Evolutionary conservation across 495 filamentous ascomycete species (phyloP).

Genomic region (Usnea hakonensis): DNA sequence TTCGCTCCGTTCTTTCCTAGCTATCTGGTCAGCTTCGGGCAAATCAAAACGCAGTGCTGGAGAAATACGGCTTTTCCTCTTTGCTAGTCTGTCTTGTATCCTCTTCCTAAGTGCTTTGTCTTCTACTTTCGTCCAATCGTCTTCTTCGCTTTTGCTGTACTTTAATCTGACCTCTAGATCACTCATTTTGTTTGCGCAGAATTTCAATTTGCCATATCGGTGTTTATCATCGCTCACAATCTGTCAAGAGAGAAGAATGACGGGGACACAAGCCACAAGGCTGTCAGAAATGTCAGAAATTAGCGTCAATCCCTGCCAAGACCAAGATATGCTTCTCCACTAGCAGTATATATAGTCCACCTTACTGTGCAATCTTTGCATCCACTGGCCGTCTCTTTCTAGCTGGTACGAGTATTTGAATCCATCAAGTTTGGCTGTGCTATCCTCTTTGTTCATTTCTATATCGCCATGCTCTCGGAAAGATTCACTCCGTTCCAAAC

Average conservation of each 20-base stretch:
- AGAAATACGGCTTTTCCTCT: slow-evolving; percentile 17
- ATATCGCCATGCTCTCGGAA: not conserved
- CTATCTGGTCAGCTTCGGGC: not conserved
- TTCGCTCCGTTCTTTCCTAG: not conserved
- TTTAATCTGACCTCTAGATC: slow-evolving; percentile 15
- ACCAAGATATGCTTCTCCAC: too few relatives aligned
- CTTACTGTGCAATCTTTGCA: not conserved
- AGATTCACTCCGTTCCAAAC: not conserved
- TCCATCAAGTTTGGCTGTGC: not conserved
- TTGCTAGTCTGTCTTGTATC: slow-evolving; percentile 17
- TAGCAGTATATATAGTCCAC: not conserved
- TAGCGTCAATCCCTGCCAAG: slow-evolving; percentile 2
- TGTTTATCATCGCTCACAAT: not conserved
- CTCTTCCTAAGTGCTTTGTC: slow-evolving; percentile 21
- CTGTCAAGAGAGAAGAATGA: not conserved
- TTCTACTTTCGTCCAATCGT: slow-evolving; percentile 21
- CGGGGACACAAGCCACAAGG: not conserved
- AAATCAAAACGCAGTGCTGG: not conserved
- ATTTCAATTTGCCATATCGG: too few relatives aligned
- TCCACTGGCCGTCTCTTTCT: not conserved
- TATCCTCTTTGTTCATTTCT: not conserved
- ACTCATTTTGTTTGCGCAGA: not conserved
- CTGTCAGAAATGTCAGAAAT: slow-evolving; percentile 12
- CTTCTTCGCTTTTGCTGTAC: slow-evolving; percentile 7
- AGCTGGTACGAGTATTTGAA: not conserved